These are phyloP conservation scores for Hypoxylon lenormandii DNA, from an alignment of 495 filamentous ascomycete species.

Conservation along the genomic window DNA sequence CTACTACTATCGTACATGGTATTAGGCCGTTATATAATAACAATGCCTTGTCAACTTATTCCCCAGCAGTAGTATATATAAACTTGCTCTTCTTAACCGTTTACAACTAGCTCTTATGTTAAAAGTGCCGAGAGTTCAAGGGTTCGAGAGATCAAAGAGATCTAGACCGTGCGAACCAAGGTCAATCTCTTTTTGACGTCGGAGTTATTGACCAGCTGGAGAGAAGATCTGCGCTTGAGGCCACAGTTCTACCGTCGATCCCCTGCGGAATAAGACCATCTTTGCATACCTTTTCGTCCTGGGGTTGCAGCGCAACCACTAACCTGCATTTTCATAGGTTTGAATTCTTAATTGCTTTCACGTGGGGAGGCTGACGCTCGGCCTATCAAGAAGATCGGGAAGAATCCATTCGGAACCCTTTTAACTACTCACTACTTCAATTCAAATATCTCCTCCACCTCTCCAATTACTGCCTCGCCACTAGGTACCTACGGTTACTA, in stretches of 20 bases:
- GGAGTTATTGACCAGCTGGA: conserved; percentile 41
- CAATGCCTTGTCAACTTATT: no score
- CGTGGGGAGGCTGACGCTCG: conserved; percentile 40
- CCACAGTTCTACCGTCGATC: conserved; percentile 38
- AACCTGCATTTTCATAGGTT: conserved; percentile 18
- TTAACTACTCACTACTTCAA: not conserved
- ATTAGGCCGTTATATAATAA: no score
- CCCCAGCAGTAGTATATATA: no score
- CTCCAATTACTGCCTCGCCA: not conserved
- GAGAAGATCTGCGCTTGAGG: conserved; percentile 42
- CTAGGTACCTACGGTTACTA: not conserved
- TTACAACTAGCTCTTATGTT: no score
- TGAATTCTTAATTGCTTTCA: conserved; percentile 23
- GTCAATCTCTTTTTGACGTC: conserved; percentile 23
- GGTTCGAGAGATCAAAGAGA: no score
- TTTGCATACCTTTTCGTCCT: conserved; percentile 24
- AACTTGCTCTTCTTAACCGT: not conserved
- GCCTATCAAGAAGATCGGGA: conserved; percentile 20
- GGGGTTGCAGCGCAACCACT: conserved; percentile 9
- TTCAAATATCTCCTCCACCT: conserved; percentile 11
- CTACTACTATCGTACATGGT: no score
- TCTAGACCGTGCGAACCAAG: conserved; percentile 24
- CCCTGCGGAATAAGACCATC: conserved; percentile 34
- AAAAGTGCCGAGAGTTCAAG: conserved; percentile 33
- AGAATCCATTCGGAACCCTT: conserved; percentile 17